Evolutionary conservation across 2,329 filamentous ascomycete species (phyloP).

Genomic region (Trichoderma atroviride): DNA sequence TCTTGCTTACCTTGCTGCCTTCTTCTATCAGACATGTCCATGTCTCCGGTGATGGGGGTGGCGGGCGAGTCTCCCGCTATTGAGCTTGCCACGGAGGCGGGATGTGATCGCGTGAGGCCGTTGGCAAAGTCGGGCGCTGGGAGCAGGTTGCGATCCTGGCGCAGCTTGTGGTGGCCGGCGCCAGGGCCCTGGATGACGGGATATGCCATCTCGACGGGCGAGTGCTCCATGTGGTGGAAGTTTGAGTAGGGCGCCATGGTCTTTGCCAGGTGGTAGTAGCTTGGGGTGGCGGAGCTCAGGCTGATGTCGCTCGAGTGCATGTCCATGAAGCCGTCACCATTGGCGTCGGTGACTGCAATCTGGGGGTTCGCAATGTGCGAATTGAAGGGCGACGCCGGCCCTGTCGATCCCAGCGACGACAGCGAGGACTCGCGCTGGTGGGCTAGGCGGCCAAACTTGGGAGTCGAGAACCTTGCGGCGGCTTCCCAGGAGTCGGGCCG

Average conservation of each 20-base stretch:
- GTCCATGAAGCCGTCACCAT: conserved; percentile 46
- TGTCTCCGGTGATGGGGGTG: conserved; percentile 56
- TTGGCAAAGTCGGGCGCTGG: conserved; percentile 51
- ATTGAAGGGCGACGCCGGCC: conserved; percentile 62
- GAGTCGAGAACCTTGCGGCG: conserved; percentile 41
- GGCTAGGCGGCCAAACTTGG: conserved; percentile 44
- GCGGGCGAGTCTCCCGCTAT: conserved; percentile 61
- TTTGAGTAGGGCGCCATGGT: conserved; percentile 47
- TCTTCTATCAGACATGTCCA: conserved; percentile 52
- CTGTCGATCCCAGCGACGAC: conserved; percentile 62
- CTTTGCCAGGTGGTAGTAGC: conserved; percentile 51
- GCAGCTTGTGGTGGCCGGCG: conserved; percentile 38
- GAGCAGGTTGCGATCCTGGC: conserved; percentile 47
- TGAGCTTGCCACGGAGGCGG: conserved; percentile 61
- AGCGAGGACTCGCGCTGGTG: conserved; percentile 65
- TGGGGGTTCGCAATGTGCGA: conserved; percentile 60
- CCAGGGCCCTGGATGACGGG: conserved; percentile 43
- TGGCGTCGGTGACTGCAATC: conserved; percentile 56
- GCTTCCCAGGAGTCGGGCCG: conserved; percentile 48
- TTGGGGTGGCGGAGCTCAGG: conserved; percentile 39
- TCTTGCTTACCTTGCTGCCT: conserved; percentile 58
- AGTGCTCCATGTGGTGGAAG: conserved; percentile 44
- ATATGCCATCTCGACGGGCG: conserved; percentile 46
- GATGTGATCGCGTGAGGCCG: conserved; percentile 49
- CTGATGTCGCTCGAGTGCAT: conserved; percentile 28